These are phyloP conservation scores for Candida sp. DNA, from an alignment of 1,139 yeast species.

Conservation along the genomic window DNA sequence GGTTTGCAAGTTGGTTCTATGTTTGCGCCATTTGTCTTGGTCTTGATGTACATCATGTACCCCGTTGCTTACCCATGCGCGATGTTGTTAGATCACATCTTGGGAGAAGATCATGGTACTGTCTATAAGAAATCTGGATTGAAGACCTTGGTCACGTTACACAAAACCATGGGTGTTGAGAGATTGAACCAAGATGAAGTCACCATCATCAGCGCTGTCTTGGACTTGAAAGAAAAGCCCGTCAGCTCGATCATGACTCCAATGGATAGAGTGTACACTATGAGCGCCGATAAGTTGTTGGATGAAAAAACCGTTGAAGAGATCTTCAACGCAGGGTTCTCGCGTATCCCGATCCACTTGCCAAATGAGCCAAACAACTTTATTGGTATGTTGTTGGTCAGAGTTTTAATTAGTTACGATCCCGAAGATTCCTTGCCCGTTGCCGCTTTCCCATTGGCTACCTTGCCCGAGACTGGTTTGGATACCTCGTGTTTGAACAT, in stretches of 20 bases:
- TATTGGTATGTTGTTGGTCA: slow-evolving; percentile 92
- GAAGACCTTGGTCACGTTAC: slow-evolving; percentile 91
- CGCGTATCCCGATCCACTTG: slow-evolving; percentile 93
- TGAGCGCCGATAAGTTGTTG: slow-evolving; percentile 82
- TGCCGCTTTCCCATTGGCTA: slow-evolving; percentile 93
- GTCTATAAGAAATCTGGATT: slow-evolving; percentile 92
- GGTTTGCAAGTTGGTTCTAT: slow-evolving; percentile 92
- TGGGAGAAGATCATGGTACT: slow-evolving; percentile 98
- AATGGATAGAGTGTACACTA: slow-evolving; percentile 85
- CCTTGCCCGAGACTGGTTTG: slow-evolving; percentile 92
- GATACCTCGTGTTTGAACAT: slow-evolving; percentile 94
- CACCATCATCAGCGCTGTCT: slow-evolving; percentile 91
- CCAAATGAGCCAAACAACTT: slow-evolving; percentile 92
- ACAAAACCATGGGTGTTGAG: slow-evolving; percentile 95
- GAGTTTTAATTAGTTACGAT: slow-evolving; percentile 93
- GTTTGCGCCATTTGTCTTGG: slow-evolving; percentile 86
- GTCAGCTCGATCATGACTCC: slow-evolving; percentile 95
- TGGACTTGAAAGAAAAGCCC: slow-evolving; percentile 91
- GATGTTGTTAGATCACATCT: slow-evolving; percentile 71
- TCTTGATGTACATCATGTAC: slow-evolving; percentile 87
- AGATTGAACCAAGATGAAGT: slow-evolving; percentile 94
- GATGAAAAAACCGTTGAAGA: slow-evolving; percentile 89
- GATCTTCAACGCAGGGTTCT: slow-evolving; percentile 92
- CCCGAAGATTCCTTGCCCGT: slow-evolving; percentile 97
- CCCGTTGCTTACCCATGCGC: slow-evolving; percentile 96